Conservation (phyloP, 2,329 filamentous ascomycete genomes). For the Aspergillus brasiliensis region DNA sequence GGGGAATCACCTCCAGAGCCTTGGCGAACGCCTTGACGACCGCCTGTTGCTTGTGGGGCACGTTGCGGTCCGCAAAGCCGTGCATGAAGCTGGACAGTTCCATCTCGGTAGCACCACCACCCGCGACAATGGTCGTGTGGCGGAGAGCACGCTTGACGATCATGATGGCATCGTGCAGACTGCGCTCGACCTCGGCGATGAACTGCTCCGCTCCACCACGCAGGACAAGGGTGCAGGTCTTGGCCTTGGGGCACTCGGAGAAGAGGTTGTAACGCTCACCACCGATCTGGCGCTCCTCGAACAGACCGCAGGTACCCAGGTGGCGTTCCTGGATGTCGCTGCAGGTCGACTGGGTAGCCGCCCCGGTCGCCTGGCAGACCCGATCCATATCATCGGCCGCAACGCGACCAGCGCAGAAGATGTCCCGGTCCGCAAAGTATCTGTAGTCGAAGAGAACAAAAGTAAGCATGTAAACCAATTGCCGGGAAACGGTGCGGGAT, state of each 20-base stretch:
- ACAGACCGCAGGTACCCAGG: slow-evolving; percentile 83
- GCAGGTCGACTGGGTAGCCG: slow-evolving; percentile 91
- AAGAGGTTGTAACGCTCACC: slow-evolving; percentile 99
- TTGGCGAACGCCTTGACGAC: slow-evolving; percentile 98
- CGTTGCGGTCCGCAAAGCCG: slow-evolving; percentile 86
- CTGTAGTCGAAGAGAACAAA: slow-evolving; percentile 26
- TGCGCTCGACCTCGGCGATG: slow-evolving; percentile 97
- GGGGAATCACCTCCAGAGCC: slow-evolving; percentile 92
- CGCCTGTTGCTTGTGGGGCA: slow-evolving; percentile 91
- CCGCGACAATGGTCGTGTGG: slow-evolving; percentile 91
- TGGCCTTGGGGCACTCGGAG: slow-evolving; percentile 89
- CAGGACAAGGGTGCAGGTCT: slow-evolving; percentile 94
- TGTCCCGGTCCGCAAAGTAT: slow-evolving; percentile 94
- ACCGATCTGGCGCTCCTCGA: slow-evolving; percentile 96
- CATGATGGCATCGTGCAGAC: slow-evolving; percentile 98
- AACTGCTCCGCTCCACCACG: slow-evolving; percentile 98
- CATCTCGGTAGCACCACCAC: slow-evolving; percentile 95
- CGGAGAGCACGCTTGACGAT: slow-evolving; percentile 98
- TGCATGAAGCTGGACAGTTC: slow-evolving; percentile 93
- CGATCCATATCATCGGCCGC: slow-evolving; percentile 91
- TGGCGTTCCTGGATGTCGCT: slow-evolving; percentile 89
- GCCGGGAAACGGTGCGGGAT: neutral
- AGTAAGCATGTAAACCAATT: neutral
- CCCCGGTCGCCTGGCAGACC: slow-evolving; percentile 91
- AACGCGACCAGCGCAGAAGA: slow-evolving; percentile 97